Evolutionary conservation across 495 filamentous ascomycete species (phyloP), one percentile per base, ranked within the genome.

Genomic region (Arthonia radiata): DNA sequence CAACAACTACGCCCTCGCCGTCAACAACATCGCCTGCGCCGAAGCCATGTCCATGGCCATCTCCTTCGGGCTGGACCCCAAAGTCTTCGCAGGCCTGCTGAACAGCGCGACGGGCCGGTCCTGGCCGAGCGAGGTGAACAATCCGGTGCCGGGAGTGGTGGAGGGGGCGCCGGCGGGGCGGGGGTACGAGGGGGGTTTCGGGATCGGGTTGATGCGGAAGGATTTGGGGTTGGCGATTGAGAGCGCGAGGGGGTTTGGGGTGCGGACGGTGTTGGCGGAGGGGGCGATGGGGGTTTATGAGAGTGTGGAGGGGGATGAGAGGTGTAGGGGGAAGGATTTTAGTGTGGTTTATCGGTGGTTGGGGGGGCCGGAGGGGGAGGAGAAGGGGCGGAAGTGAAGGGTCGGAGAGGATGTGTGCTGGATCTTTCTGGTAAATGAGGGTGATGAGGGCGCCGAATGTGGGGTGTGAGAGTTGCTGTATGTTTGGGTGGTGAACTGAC

Each of bases 1-100:
- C 15, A 93, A 93, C 47, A 93, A 93, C 41, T 91, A 91, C 42
- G 65, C 91, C 21, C 56, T 93, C 7, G 78, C 79, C 2, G 68
- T 93, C 31, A 82, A 77, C 45, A 93, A 91, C 40, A 82, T 93
- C 36, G 82, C 77, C 2, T 81, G 77, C 0, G 72, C 75, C 1
- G 82, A 93, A 47, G 82, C 78, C 1, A 90, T 93, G 81, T 80
- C 81, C 34, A 61, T 93, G 12, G 82, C 79, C 15, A 64, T 83
- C 13, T 65, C 64, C 34, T 77, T 71, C 59, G 82, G 82, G 1
- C 59, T 93, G 6, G 74, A 91, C 29, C 67, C 75, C 7, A 71
- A 73, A 39, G 64, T 66, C 1, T 50, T 93, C 9, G 76, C 73
- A 1, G 60, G 65, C 21, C 56, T 93, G 47, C 73, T 91, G 46